Evolutionary conservation across 2,329 filamentous ascomycete species (phyloP).

Genomic region (Tolypocladium album): DNA sequence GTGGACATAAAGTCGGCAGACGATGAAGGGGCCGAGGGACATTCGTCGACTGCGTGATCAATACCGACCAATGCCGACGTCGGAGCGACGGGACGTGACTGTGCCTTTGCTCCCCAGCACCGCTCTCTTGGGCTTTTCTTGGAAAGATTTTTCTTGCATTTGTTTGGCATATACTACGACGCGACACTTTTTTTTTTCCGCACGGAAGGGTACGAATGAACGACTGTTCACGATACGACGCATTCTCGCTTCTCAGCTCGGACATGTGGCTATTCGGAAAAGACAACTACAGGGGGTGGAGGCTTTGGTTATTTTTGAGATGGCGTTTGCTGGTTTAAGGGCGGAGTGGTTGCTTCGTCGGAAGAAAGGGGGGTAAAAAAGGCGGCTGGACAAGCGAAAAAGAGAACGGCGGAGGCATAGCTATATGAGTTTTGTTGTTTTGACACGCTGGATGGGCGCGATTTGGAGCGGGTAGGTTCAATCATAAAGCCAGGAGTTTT

Average conservation of each 20-base stretch:
- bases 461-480: neutral
- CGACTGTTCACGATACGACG: neutral
- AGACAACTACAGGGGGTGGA: neutral
- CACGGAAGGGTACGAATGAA: neutral
- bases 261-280: neutral
- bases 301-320: neutral
- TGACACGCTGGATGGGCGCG: neutral
- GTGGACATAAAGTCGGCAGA: conserved; percentile 12
- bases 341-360: neutral
- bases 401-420: neutral
- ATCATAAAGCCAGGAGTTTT: neutral
- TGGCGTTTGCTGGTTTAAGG: neutral
- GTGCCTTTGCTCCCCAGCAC: neutral
- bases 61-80: neutral
- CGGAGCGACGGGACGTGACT: neutral
- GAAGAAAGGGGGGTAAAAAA: neutral
- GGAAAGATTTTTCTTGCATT: neutral
- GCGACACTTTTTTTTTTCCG: neutral
- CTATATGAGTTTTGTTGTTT: neutral
- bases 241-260: neutral
- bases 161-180: neutral
- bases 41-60: neutral
- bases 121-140: neutral
- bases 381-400: neutral
- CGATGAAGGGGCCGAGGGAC: conserved; percentile 13